Base-by-base conservation (phyloP, 1,139 yeast genomes). In the Blastobotrys niveus region DNA sequence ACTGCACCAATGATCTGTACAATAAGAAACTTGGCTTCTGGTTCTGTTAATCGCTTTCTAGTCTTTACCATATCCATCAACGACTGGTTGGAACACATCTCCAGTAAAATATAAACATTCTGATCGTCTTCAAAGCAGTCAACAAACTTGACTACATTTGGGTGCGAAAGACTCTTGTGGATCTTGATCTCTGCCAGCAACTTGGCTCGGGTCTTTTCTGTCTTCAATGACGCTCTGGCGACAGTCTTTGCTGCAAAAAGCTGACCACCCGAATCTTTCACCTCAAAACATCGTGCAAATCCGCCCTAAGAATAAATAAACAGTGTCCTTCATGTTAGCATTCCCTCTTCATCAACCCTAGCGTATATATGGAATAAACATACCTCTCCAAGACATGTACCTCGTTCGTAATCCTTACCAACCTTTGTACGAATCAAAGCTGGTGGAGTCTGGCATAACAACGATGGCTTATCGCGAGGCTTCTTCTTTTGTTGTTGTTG, bases 201-300 rank as follows among this genome's bases (percentile, higher is more conserved):
- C 58, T 93, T 91, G 18, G 89, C 83, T 59, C 86, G 82, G 18
- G 96, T 88, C 71, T 91, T 91, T 59, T 86, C 95, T 52, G 85
- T 82, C 56, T 82, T 84, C 54, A 93, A 82, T 15, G 96, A 87
- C 1, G 89, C 89, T 66, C 91, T 93, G 42, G 99, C 98, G 36
- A 93, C 95, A 0, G 98, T 93, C 61, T 93, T 93, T 29, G 99
- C 99, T 24, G 98, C 99, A 66, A 74, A 91, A 3, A 87, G 76
- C 60, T 80, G 79, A 31, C 97, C 97, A 50, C 77, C 72, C 51
- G 89, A 82, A 63, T 87, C 95, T 62, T 84, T 86, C 74, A 93
- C 93, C 65, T 91, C 96, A 68, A 93, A 93, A 64, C 98, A 93
- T 62, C 98, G 80, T 17, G 98, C 99, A 71, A 93, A 93, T 0